Base-by-base conservation (phyloP, 108 stramenopile species). In the Skeletonema tropicum region DNA sequence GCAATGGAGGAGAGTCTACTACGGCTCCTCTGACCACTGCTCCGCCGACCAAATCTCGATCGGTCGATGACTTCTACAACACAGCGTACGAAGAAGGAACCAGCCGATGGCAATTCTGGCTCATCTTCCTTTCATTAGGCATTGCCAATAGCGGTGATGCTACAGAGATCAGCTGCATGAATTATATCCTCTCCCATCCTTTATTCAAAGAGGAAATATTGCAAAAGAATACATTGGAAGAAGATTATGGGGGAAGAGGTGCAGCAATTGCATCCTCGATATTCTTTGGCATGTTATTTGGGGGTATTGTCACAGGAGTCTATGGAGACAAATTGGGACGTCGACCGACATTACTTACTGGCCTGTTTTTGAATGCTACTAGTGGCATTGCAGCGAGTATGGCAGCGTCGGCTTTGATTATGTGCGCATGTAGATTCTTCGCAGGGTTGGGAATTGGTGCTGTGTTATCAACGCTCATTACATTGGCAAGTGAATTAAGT, bases 231-330 rank as follows among this genome's bases (percentile, higher is more conserved):
- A 25, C 52, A 5, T 25, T 9, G 21, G 52, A 25, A 55, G 52
- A 55, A 55, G 52, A 55, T 55, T 55, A 55, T 55, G 52, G 52
- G 5, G 66, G 66, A 17, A 66, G 46, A 49, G 72, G 62, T 11
- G 72, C 62, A 29, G 25, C 62, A 3, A 35, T 73, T 63, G 72
- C 72, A 25, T 57, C 49, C 6, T 66, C 66, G 0, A 66, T 66
- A 23, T 66, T 66, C 26, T 49, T 52, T 59, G 66, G 66, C 21
- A 66, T 66, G 66, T 26, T 66, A 9, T 15, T 66, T 17, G 66
- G 66, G 3, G 66, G 66, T n/a, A 66, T 66, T 29, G 57, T 66
- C 11, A 66, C 66, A n/a, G 66, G 66, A 11, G 66, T 52, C 10
- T 66, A 60, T 59, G 66, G 66, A 26, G 31, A 66, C 26, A 26